Base-by-base conservation (phyloP, 1,284 basidiomycete species). In the Athelia psychrophila region DNA sequence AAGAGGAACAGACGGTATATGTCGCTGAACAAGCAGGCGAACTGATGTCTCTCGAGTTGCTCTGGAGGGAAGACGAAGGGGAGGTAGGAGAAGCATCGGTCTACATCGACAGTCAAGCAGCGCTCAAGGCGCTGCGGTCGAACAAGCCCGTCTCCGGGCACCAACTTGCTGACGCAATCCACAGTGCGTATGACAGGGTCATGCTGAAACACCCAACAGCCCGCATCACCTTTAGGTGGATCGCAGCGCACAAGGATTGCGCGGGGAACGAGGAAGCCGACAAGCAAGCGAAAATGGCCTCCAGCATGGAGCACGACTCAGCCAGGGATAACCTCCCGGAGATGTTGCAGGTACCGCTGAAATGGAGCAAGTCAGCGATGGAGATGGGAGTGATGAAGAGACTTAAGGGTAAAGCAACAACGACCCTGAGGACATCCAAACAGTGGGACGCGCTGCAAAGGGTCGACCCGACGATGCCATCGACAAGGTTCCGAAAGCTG, bases 251-350 rank as follows among this genome's bases (percentile, higher is more conserved):
- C 47, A 42, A 46, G 1, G 58, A 50, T 22, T 24, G 60, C 1
- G 33, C 38, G 16, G 62, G 62, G 10, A 63, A 64, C 35, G 57
- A 64, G 24, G 32, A 23, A 15, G 60, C 57, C 23, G 58, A 60
- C 38, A 27, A 22, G 19, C 52, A 55, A 33, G 55, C 53, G 4
- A 63, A 59, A 47, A 36, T 44, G n/a, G 61, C 57, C 3, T 61
- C 60, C 3, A 27, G 38, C 9, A 53, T 53, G 2, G 24, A 10
- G 10, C 23, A 44, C 24, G 40, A 27, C 55, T 2, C 23, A 36
- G 6, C 53, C 44, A 32, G 10, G 16, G 3, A 6, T n/a, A 13
- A 50, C 1, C 61, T 64, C 13, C 62, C 60, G 2, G 22, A 22
- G 4, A 55, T 45, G 20, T 51, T 55, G 2, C 22, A 38, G 6